A percentile compares a stretch with the other conserved stretches of the same genome.
Evolutionary conservation across 2,329 filamentous ascomycete species (phyloP).

Genomic region (Penicillium sp.): DNA sequence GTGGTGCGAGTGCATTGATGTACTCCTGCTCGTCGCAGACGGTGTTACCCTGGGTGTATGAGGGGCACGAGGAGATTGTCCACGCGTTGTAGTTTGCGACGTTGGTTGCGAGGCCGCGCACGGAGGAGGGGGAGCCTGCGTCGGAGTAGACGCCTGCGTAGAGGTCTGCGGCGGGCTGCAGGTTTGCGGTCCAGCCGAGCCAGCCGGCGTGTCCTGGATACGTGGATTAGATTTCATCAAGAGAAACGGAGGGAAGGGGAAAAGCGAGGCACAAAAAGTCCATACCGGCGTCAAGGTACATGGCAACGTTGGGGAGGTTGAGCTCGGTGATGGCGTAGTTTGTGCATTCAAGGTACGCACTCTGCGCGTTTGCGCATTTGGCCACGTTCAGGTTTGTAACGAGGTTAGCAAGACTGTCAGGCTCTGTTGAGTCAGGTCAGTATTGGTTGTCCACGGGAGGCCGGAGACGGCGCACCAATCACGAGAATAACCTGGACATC

Average conservation of each 20-base stretch:
- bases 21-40: conserved; percentile 61
- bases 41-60: conserved; percentile 51
- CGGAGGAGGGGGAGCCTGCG: conserved; percentile 51
- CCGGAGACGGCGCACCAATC: conserved; percentile 46
- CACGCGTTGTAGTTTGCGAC: conserved; percentile 65
- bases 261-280: background rate
- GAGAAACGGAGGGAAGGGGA: too few relatives aligned
- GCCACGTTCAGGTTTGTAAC: conserved; percentile 63
- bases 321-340: conserved; percentile 61
- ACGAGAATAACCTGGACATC: conserved; percentile 57
- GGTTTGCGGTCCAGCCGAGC: conserved; percentile 68
- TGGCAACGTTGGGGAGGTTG: conserved; percentile 65
- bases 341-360: conserved; percentile 60
- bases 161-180: conserved; percentile 55
- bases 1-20: conserved; percentile 56
- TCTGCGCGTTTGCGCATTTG: conserved; percentile 60
- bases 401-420: conserved; percentile 66
- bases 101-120: conserved; percentile 62
- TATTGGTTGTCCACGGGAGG: background rate
- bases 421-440: conserved; percentile 53
- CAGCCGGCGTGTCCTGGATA: conserved; percentile 61
- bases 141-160: conserved; percentile 54
- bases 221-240: background rate
- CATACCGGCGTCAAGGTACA: conserved; percentile 65
- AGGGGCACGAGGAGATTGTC: conserved; percentile 50